Evolutionary conservation across 495 filamentous ascomycete genomes (phyloP).

Genomic region (Neurospora cerealis): DNA sequence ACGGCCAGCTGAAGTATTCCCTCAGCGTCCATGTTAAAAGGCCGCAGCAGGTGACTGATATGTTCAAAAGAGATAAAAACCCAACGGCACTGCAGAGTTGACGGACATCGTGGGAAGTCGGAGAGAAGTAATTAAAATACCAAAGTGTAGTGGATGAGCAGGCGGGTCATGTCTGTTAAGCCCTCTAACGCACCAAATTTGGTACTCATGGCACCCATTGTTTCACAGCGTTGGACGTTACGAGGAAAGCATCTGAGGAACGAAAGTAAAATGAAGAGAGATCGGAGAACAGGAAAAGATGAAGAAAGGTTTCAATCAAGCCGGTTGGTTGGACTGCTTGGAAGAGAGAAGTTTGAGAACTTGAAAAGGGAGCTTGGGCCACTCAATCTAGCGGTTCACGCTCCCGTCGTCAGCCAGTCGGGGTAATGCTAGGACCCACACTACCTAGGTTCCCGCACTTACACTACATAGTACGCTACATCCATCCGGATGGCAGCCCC

Average conservation of each 20-base stretch:
- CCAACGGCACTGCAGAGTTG: neutral
- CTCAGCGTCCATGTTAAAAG: neutral
- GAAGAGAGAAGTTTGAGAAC: neutral
- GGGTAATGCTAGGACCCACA: neutral
- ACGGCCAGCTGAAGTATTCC: neutral
- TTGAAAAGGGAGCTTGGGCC: neutral
- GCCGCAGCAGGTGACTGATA: neutral
- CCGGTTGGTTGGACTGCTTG: neutral
- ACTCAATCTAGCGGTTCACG: neutral
- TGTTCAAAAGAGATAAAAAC: neutral
- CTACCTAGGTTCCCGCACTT: neutral
- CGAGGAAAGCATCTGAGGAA: neutral
- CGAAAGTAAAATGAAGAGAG: neutral
- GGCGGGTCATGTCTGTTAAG: neutral
- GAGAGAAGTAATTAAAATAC: neutral
- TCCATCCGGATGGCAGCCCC: neutral
- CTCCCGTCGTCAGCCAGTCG: neutral
- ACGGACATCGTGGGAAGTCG: neutral
- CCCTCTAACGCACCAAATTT: neutral
- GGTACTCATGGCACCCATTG: neutral
- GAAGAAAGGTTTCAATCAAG: neutral
- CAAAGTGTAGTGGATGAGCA: neutral
- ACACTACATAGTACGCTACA: neutral
- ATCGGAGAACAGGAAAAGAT: neutral
- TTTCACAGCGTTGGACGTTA: neutral